Conservation (phyloP, 2,329 filamentous ascomycete genomes). For the Aspergillus sp. region DNA sequence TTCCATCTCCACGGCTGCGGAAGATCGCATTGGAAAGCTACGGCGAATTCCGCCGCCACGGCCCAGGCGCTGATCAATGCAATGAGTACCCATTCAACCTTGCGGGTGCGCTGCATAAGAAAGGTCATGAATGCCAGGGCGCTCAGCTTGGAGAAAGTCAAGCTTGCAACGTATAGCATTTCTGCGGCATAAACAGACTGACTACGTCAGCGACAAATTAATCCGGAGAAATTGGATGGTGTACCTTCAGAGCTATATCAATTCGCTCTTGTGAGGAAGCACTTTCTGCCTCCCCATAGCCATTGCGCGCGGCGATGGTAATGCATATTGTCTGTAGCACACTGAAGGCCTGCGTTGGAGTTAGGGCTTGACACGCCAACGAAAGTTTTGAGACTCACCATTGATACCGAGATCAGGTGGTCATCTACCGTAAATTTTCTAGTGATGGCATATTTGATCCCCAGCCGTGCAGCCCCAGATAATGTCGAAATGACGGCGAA, state of each 20-base stretch:
- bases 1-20: background rate
- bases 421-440: background rate
- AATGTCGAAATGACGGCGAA: background rate
- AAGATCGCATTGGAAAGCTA: conserved; percentile 1
- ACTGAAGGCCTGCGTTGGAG: background rate
- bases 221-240: background rate
- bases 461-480: background rate
- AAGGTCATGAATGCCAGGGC: conserved; percentile 2
- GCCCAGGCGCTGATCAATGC: background rate
- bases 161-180: background rate
- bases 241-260: conserved; percentile 3
- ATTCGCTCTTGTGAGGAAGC: background rate
- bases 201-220: background rate
- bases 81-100: background rate
- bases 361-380: background rate
- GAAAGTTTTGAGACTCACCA: background rate
- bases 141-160: conserved; percentile 3
- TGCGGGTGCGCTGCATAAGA: conserved; percentile 6
- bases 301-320: background rate
- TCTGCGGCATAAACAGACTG: background rate
- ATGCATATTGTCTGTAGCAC: conserved; percentile 1
- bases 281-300: background rate
- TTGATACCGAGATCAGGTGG: background rate
- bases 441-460: conserved; percentile 1
- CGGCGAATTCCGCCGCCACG: background rate